phyloP scores from a whole-genome alignment of 495 filamentous ascomycete genomes.

The Penicillium cinerascens region DNA sequence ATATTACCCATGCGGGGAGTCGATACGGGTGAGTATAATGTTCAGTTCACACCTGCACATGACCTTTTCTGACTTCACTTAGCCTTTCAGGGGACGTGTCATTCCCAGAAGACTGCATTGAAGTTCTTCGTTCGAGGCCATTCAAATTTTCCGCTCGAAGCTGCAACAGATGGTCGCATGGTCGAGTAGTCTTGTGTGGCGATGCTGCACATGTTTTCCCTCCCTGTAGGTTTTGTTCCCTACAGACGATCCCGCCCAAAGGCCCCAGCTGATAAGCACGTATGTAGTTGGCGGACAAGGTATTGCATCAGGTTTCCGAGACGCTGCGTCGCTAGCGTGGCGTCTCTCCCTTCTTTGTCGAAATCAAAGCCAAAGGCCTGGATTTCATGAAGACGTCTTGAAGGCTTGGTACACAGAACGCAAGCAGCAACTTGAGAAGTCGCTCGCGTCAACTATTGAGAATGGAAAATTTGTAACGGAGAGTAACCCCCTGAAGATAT shows the following conservation, averaged over 20 bases:
- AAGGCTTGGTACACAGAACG: slow-evolving; percentile 35
- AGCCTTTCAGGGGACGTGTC: slow-evolving; percentile 27
- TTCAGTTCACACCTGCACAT: too few relatives aligned
- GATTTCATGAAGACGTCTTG: slow-evolving; percentile 20
- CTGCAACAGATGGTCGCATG: slow-evolving; percentile 49
- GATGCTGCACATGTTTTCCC: slow-evolving; percentile 57
- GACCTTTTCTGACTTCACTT: neutral
- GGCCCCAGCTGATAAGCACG: neutral
- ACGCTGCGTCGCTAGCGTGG: slow-evolving; percentile 41
- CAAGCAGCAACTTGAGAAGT: slow-evolving; percentile 37
- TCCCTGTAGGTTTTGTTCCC: slow-evolving; percentile 33
- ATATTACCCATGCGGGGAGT: slow-evolving; percentile 28
- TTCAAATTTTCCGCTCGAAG: slow-evolving; percentile 44
- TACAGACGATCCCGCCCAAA: neutral
- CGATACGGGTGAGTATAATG: slow-evolving; percentile 25
- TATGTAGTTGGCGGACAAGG: slow-evolving; percentile 48
- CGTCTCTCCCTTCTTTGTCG: slow-evolving; percentile 39
- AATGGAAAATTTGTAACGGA: slow-evolving; percentile 35
- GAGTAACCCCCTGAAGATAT: slow-evolving; percentile 22
- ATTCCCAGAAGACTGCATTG: slow-evolving; percentile 47
- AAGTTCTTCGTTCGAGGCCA: slow-evolving; percentile 44
- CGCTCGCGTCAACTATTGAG: slow-evolving; percentile 30
- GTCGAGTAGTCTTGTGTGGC: slow-evolving; percentile 43
- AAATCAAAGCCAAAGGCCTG: neutral
- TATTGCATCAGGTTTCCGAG: slow-evolving; percentile 43